Evolutionary conservation across 2,329 filamentous ascomycete species (phyloP), one percentile per base, ranked within the genome.

Genomic region (Penicillium griseofulvum): DNA sequence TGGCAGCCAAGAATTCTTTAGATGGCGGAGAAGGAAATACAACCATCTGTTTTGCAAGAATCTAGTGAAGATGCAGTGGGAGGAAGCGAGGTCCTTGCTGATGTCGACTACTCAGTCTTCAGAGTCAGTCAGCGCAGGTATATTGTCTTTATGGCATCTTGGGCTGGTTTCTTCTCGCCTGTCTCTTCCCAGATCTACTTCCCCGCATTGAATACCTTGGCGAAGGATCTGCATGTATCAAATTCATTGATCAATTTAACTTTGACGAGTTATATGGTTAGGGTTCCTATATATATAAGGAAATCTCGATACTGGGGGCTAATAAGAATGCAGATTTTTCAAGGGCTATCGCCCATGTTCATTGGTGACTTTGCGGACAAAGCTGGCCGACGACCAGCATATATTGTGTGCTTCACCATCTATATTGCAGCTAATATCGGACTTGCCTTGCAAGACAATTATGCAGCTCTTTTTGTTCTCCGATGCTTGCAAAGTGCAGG

Each of bases 321-420:
- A 34, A 49, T 19, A 10, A 17, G 28, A 9, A 6, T 16, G 19
- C 24, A 76, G 76, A 79, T 82, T 37, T 76, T 81, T 33, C 81
- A 84, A 73, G 82, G 79, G 3, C 68, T 84, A 14, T 76, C 78
- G 1, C 80, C 80, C 29, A 78, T 80, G 61, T 73, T 82, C 17
- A 73, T 81, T 55, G 81, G 78, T 4, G 78, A 78, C 42, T 74
- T 82, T 39, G 76, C 79, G 4, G 81, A 83, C 59, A 78, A 74
- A 49, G 74, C 74, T 42, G 81, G 81, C 17, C 71, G 81, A 53
- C 72, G 81, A 54, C 79, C 80, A 10, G 78, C 78, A 5, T 82
- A 81, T 63, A 65, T 82, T 16, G 62, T 80, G 22, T 81, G 82
- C 43, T 84, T 87, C 57, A 58, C 73, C 44, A 80, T 76, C 49